Evolutionary conservation across 495 filamentous ascomycete species (phyloP), one percentile per base, ranked within the genome.

Genomic region (Penicillium bovifimosum): DNA sequence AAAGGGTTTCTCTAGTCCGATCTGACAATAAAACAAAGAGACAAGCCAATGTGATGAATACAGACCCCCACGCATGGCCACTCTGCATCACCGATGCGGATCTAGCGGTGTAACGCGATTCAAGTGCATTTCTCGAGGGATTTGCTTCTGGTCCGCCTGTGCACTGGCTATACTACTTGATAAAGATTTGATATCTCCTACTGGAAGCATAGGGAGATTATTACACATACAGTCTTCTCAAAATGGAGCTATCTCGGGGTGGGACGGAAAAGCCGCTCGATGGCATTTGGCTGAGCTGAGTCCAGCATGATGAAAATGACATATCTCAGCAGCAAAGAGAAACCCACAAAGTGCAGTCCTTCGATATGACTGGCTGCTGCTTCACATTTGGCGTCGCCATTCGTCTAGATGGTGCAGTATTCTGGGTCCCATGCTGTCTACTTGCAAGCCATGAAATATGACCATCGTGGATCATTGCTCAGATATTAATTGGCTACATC

Each of bases 91-190:
- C 39, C 51, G 56, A 65, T 60, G 48, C 39, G 45, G 50, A 58
- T 63, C 63, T 65, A 52, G 63, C 63, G 63, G 63, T 65, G 63
- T 63, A 65, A 63, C 57, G 33, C 13, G 35, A 53, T 53, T 41
- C 54, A 53, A 44, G 32, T 24, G 31, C 56, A 53, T n/a, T 53
- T 47, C 39, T 47, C 39, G 26, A 56, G 55, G 14, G 46, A 41
- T 50, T 53, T 41, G 41, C 32, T 18, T 39, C 55, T 34, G 9
- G 11, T 13, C 8, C 4, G 20, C 20, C 46, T 41, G 46, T 54
- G 35, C 50, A 53, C 52, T 45, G 56, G 34, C 2, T n/a, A 34
- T 9, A 34, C 29, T 47, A 50, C 40, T 48, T 41, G 52, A 40
- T 24, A 27, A n/a, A 10, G 18, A 26, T 40, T 46, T 10, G 24